Evolutionary conservation across 148 eudicot species (phyloP).

Genomic region (Limonium bicolor): DNA sequence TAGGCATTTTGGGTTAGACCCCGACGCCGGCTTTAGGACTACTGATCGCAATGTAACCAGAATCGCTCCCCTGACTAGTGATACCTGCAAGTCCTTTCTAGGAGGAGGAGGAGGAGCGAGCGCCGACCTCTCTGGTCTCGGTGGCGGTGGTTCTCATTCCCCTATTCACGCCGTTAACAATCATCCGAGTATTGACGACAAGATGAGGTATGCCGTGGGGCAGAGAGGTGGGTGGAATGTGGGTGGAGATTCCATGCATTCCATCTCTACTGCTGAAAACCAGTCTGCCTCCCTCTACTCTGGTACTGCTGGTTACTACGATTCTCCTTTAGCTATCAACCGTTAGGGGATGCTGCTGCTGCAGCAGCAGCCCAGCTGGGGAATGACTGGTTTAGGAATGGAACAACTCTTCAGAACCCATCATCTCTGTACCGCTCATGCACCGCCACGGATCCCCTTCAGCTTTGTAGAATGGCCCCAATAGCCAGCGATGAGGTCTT

Average conservation of each 20-base stretch:
- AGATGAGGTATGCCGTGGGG: constrained; percentile 10
- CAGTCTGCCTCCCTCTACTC: constrained; percentile 12
- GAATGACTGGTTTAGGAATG: constrained; percentile 10
- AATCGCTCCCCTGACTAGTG: constrained; percentile 2
- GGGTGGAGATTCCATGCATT: constrained; percentile 13
- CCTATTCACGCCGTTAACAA: background rate
- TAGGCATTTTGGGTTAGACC: constrained; percentile 10
- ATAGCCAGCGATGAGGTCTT: constrained; percentile 1
- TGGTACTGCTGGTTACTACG: constrained; percentile 10
- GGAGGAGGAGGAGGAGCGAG: background rate
- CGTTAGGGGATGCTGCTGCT: constrained; percentile 3
- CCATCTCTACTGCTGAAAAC: constrained; percentile 6
- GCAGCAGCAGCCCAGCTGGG: background rate
- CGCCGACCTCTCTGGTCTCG: background rate
- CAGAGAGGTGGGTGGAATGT: constrained; percentile 13
- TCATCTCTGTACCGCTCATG: constrained; percentile 11
- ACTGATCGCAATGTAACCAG: constrained; percentile 8
- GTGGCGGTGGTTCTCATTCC: background rate
- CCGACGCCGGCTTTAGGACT: constrained; percentile 16
- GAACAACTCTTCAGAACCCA: constrained; percentile 1
- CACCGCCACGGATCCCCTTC: constrained; percentile 7
- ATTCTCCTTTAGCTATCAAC: constrained; percentile 11
- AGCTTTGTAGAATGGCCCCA: constrained; percentile 11
- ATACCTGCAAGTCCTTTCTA: background rate
- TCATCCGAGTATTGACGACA: constrained; percentile 17